Conservation (phyloP, 768 basidiomycete genomes). For the Collybia nuda region DNA sequence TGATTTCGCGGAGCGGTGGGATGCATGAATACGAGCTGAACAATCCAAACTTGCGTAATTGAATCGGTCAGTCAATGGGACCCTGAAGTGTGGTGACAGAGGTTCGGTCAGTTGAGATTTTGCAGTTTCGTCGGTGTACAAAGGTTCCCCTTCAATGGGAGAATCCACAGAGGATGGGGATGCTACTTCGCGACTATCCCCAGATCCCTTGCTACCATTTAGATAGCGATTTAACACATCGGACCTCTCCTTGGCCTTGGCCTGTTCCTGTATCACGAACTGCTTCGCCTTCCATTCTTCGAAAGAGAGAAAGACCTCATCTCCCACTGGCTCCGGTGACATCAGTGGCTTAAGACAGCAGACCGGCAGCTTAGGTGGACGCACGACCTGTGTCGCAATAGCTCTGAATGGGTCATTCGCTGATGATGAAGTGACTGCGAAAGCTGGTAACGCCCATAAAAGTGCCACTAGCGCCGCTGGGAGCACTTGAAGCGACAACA, state of each 20-base stretch:
- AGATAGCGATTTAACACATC: slow-evolving; percentile 18
- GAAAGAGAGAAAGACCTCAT: slow-evolving; percentile 74
- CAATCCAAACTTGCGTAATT: slow-evolving; percentile 95
- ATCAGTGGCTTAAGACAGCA: slow-evolving; percentile 66
- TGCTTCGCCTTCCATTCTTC: slow-evolving; percentile 88
- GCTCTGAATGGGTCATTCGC: slow-evolving; percentile 63
- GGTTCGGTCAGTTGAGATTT: slow-evolving; percentile 24
- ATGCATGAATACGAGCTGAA: slow-evolving; percentile 85
- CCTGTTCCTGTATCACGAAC: slow-evolving; percentile 34
- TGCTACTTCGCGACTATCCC: slow-evolving; percentile 8
- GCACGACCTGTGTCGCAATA: slow-evolving; percentile 47
- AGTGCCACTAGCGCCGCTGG: slow-evolving; percentile 9
- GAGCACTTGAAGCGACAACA: slow-evolving; percentile 13
- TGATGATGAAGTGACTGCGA: slow-evolving; percentile 21
- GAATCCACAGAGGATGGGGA: slow-evolving; percentile 7
- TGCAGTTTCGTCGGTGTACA: slow-evolving; percentile 18
- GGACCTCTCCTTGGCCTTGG: slow-evolving; percentile 21
- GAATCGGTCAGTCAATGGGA: slow-evolving; percentile 84
- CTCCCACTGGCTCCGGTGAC: slow-evolving; percentile 49
- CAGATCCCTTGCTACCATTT: slow-evolving; percentile 2
- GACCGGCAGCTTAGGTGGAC: slow-evolving; percentile 53
- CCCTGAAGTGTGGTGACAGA: slow-evolving; percentile 61
- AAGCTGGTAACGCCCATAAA: slow-evolving; percentile 6
- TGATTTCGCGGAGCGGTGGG: slow-evolving; percentile 82
- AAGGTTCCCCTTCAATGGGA: slow-evolving; percentile 5